Evolutionary conservation across 768 basidiomycete species (phyloP).

Genomic region (Kwoniella dendrophila): DNA sequence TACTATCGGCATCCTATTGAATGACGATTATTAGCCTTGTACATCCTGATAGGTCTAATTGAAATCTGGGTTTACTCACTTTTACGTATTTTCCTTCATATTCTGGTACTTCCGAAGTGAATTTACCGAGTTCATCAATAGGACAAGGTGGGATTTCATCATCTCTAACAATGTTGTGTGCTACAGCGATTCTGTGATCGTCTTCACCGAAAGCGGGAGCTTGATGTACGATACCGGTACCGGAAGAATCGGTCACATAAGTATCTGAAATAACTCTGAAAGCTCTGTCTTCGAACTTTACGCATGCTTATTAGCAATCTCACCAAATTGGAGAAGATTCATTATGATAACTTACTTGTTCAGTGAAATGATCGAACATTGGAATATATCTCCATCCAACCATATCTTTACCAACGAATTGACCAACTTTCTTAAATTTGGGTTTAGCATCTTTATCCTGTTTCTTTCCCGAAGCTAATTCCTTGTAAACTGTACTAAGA

Average conservation of each 20-base stretch:
- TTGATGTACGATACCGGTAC: conserved; percentile 98
- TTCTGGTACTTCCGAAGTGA: conserved; percentile 85
- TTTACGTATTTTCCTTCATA: conserved; percentile 88
- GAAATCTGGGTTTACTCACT: conserved; percentile 58
- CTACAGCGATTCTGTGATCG: conserved; percentile 89
- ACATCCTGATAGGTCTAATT: background rate
- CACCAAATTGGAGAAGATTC: background rate
- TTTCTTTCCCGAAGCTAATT: conserved; percentile 51
- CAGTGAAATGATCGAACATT: conserved; percentile 94
- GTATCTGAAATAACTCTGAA: conserved; percentile 86
- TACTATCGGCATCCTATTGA: conserved; percentile 86
- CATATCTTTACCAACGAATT: conserved; percentile 88
- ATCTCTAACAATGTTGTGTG: conserved; percentile 74
- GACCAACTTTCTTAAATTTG: conserved; percentile 88
- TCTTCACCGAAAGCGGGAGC: conserved; percentile 98
- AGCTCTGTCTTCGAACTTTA: conserved; percentile 85
- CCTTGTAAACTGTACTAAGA: conserved; percentile 83
- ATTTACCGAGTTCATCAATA: conserved; percentile 83
- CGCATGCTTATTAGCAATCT: background rate
- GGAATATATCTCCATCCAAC: conserved; percentile 95
- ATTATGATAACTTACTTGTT: conserved; percentile 65
- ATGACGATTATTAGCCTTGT: conserved; percentile 14
- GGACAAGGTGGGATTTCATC: conserved; percentile 98
- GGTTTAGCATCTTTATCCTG: conserved; percentile 58
- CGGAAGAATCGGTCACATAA: conserved; percentile 89